Evolutionary conservation across 805 yeast species (phyloP).

Genomic region (Pichia membranifaciens): DNA sequence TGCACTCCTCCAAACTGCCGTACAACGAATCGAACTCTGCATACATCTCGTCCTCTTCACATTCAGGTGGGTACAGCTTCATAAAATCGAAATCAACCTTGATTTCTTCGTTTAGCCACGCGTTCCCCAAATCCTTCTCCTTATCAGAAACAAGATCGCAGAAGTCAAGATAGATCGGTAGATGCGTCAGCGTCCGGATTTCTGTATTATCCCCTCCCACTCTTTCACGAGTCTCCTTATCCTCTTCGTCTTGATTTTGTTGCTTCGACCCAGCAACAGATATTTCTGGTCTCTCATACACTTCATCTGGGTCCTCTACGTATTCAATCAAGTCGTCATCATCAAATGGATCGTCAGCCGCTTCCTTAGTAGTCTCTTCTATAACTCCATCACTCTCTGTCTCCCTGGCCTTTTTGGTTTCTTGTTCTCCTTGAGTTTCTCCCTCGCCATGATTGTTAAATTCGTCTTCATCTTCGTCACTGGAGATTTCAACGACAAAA

Average conservation of each 20-base stretch:
- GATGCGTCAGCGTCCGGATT: neutral
- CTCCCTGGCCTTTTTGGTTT: neutral
- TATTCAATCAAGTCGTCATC: conserved; percentile 5
- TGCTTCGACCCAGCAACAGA: neutral
- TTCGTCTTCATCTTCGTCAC: neutral
- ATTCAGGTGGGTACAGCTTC: conserved; percentile 21
- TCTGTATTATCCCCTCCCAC: neutral
- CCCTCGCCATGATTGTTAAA: neutral
- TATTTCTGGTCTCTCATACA: neutral
- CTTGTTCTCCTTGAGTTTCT: no score
- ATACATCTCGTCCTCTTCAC: conserved; percentile 23
- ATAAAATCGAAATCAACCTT: conserved; percentile 17
- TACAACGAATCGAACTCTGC: conserved; percentile 20
- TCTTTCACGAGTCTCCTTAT: conserved; percentile 1
- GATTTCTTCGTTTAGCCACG: neutral
- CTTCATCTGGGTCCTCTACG: neutral
- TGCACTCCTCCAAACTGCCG: conserved; percentile 10
- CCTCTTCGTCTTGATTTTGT: neutral
- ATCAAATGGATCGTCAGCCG: conserved; percentile 2
- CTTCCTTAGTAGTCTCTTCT: neutral
- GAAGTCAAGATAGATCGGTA: conserved; percentile 27
- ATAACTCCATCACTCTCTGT: neutral
- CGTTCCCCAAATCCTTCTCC: neutral
- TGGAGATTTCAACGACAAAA: neutral
- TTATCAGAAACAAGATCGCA: conserved; percentile 14